Conservation (phyloP, 1,139 yeast genomes). For the Geotrichum aggregatum region DNA sequence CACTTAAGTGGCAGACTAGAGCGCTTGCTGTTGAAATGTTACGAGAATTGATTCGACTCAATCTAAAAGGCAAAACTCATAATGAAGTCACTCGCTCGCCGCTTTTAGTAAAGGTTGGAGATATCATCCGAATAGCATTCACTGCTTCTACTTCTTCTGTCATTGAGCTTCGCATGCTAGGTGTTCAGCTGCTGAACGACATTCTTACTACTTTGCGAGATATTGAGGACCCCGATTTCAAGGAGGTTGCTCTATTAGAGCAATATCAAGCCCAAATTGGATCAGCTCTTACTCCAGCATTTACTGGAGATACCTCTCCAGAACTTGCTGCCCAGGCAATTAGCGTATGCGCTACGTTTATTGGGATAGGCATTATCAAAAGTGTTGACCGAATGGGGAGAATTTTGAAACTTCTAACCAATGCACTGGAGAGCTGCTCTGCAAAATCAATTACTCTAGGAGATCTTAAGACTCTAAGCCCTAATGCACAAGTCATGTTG, state of each 20-base stretch:
- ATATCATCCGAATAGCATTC: slow-evolving; percentile 75
- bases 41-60: slow-evolving; percentile 49
- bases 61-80: slow-evolving; percentile 42
- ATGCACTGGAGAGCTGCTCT: slow-evolving; percentile 57
- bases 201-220: slow-evolving; percentile 47
- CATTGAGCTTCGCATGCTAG: slow-evolving; percentile 56
- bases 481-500: slow-evolving; percentile 52
- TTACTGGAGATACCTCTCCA: slow-evolving; percentile 67
- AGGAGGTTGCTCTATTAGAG: slow-evolving; percentile 68
- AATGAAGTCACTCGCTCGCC: slow-evolving; percentile 29
- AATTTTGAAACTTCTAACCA: slow-evolving; percentile 62
- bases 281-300: slow-evolving; percentile 88
- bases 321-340: slow-evolving; percentile 74
- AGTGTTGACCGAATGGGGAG: slow-evolving; percentile 51
- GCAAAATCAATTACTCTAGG: slow-evolving; percentile 45
- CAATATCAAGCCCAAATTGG: slow-evolving; percentile 94
- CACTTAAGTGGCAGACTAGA: slow-evolving; percentile 67
- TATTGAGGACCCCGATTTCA: slow-evolving; percentile 68
- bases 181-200: slow-evolving; percentile 64
- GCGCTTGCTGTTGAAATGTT: slow-evolving; percentile 58
- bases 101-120: slow-evolving; percentile 56
- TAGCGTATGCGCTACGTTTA: slow-evolving; percentile 71
- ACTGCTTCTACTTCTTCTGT: slow-evolving; percentile 76
- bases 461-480: slow-evolving; percentile 37
- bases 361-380: slow-evolving; percentile 52